Base-by-base conservation (phyloP, 148 eudicot species). In the Nepenthes gracilis region DNA sequence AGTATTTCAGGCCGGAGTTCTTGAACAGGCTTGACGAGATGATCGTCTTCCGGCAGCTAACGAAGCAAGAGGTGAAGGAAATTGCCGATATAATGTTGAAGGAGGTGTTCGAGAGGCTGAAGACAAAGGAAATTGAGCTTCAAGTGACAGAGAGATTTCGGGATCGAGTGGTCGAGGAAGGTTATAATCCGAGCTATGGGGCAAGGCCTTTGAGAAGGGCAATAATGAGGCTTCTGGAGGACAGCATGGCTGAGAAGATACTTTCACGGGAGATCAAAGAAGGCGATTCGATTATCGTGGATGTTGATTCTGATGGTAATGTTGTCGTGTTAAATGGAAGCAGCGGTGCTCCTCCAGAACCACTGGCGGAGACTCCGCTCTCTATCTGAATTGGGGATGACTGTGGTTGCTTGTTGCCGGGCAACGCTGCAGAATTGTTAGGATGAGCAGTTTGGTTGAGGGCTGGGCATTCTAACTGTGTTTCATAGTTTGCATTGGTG, bases 171-270 rank as follows among this genome's bases (percentile, higher is more conserved):
- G 57, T 65, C 4, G 61, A 47, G 32, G 69, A 71, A 62, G 78
- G 66, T 1, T 65, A 65, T 33, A 58, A 58, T 34, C 65, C 70
- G 4, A 58, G 59, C 12, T 75, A 79, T 61, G 79, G 83, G 36
- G 83, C 77, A 10, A 72, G 79, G 50, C 77, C 79, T 6, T 34
- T 79, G 38, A 75, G 70, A 66, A 69, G 79, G 61, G 72, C 77
- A 0, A 66, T 77, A 13, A 70, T 62, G 36, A 70, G 72, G 58
- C 61, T 73, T 3, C 11, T 77, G 34, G 81, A 77, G 70, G 81
- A 77, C 45, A 67, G 62, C 14, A 37, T 77, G 61, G 81, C 81
- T 2, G 77, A 77, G 60, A 55, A 52, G 55, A 70, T 77, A 36
- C 68, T 77, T 5, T 47, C 64, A 1, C 67, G 81, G 6, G 74